Base-by-base conservation (phyloP, 108 stramenopile genomes). In the Pseudonitzschia multiseries region DNA sequence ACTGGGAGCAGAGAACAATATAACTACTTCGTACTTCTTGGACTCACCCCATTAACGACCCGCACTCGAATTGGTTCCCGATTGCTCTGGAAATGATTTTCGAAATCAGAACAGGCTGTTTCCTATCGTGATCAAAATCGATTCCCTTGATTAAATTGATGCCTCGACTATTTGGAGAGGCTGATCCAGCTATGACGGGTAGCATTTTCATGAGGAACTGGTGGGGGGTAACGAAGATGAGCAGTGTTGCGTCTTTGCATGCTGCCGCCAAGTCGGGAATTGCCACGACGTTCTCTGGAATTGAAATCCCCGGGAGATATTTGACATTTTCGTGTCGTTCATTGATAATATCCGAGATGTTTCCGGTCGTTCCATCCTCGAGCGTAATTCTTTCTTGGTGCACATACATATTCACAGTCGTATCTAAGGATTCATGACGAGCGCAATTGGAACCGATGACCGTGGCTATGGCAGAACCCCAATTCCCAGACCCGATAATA, bases 201-300 rank as follows among this genome's bases (percentile, higher is more conserved):
- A 94, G 64, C 33, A 94, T 75, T 51, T 80, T 75, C 5, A 87
- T 86, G 20, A 96, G 75, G 71, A 95, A 96, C 72, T 98, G 98
- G 79, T 97, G 97, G 8, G 98, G 98, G 10, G 96, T 68, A 0
- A 97, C 98, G 78, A 98, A 97, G 52, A 98, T 81, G 28, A 98
- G 73, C 13, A 98, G 57, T 15, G 94, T 93, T 3, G 96, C 96
- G 73, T 83, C 85, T 63, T 74, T 54, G 68, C 93, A 95, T 21
- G 97, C 94, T 17, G 82, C 80, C 57, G 81, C 84, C 44, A 98
- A 73, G 65, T 96, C 92, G 3, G 95, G 83, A 33, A 89, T 81
- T 14, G 98, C 97, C 15, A 81, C 57, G 26, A 98, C 80, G 76
- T 98, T 98, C 9, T 78, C 22, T 18, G 97, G 97, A 3, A 98